Evolutionary conservation across 495 filamentous ascomycete genomes (phyloP), one percentile per base, ranked within the genome.

Genomic region (Delitschia confertaspora): DNA sequence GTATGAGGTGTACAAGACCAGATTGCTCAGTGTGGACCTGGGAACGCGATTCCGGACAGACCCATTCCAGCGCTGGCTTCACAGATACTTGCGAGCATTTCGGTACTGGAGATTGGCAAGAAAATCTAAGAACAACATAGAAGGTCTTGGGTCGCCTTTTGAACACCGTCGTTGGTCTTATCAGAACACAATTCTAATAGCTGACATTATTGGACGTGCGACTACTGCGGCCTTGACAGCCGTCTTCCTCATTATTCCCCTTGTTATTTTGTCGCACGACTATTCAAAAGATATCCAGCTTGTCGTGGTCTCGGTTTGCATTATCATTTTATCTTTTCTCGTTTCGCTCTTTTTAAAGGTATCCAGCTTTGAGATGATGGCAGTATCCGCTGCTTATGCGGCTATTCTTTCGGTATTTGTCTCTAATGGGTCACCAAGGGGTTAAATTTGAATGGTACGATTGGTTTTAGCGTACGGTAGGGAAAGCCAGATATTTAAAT

Each of bases 341-440:
- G 47, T 62, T 1, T 54, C 60, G 17, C 20, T 51, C 19, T 29
- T 51, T 23, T 40, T 55, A 8, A 60, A 37, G 38, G 54, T 46
- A 9, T 56, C 59, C 4, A 62, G 50, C 25, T 36, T 58, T 26
- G 42, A 60, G 54, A 53, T 47, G 37, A 60, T 62, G 45, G 35
- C 45, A 17, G 51, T 57, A 16, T 52, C 51, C 31, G 57, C 59
- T n/a, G 55, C 54, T 9, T 61, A 61, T 33, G 59, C 57, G 29
- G 55, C 55, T 24, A 49, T 62, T 6, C 39, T 60, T n/a, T 29
- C 45, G 4, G 53, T 56, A 6, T 56, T 56, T 32, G 36, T 56
- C 13, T 53, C 51, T 7, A 55, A 54, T 23, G 38, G 16, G 18
- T 14, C 44, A 42, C 7, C 24, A 11, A 39, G 2, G 6, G 29